phyloP scores from a whole-genome alignment of 495 filamentous ascomycete genomes.

The Aspergillus sparsus region DNA sequence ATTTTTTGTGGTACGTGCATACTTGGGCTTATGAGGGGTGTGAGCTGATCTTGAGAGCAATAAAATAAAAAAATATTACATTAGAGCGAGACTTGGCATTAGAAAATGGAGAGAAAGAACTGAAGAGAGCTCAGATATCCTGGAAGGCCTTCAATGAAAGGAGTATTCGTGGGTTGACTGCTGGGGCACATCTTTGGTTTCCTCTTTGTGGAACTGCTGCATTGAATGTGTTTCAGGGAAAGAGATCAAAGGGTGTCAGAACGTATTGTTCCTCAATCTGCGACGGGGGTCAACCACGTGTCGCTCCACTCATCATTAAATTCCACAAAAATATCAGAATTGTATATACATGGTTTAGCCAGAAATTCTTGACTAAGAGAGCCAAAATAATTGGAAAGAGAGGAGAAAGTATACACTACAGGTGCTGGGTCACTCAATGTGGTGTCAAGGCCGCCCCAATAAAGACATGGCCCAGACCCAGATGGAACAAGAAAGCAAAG shows the following conservation, averaged over 20 bases:
- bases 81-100: no score
- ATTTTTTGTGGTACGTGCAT: no score
- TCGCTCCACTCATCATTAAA: constrained; percentile 15
- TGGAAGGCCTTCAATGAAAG: no score
- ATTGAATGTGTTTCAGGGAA: constrained; percentile 24
- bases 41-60: neutral
- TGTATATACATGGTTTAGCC: constrained; percentile 17
- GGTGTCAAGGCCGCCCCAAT: no score
- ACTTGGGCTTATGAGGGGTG: no score
- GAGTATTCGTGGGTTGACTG: no score
- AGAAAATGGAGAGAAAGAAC: no score
- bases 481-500: no score
- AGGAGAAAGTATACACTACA: no score
- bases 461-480: no score
- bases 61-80: neutral
- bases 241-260: constrained; percentile 22
- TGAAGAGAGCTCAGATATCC: no score
- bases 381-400: neutral
- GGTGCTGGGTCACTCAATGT: no score
- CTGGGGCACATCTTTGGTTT: neutral
- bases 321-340: constrained; percentile 13
- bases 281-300: constrained; percentile 7
- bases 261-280: constrained; percentile 26
- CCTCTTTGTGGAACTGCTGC: constrained; percentile 23
- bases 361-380: neutral